Conservation (phyloP, 2,329 filamentous ascomycete genomes). For the Trichoderma atrobrunneum region DNA sequence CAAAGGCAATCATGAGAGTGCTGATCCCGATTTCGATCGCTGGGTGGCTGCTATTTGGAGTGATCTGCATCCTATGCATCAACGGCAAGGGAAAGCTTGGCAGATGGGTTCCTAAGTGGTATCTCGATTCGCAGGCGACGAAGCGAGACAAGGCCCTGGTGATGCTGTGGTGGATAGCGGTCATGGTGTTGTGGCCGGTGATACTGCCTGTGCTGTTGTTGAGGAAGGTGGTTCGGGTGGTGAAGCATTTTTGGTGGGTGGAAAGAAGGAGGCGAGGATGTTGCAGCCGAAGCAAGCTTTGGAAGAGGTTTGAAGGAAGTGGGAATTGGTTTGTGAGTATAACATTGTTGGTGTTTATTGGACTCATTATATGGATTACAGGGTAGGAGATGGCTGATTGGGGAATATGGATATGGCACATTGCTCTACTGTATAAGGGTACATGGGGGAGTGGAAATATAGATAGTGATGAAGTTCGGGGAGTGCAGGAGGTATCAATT, state of each 20-base stretch:
- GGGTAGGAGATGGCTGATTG: not conserved
- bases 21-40: conserved; percentile 27
- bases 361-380: not conserved
- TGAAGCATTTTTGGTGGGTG: not conserved
- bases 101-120: conserved; percentile 36
- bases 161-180: conserved; percentile 30
- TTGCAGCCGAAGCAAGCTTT: not conserved
- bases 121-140: conserved; percentile 28
- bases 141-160: conserved; percentile 25
- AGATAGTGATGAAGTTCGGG: not conserved
- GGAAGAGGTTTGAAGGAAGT: not conserved
- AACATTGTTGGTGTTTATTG: not conserved
- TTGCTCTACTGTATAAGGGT: not conserved
- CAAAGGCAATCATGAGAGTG: conserved; percentile 22
- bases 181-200: conserved; percentile 44
- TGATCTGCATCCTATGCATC: conserved; percentile 33
- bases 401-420: not conserved
- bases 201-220: conserved; percentile 60
- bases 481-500: not conserved
- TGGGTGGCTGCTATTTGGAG: conserved; percentile 33
- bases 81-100: conserved; percentile 31
- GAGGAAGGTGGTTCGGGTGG: not conserved
- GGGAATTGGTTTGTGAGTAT: not conserved
- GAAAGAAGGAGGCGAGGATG: not conserved
- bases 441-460: not conserved